Evolutionary conservation across 257 asterid species (phyloP), one percentile per base, ranked within the genome.

Genomic region (Mitragyna speciosa): DNA sequence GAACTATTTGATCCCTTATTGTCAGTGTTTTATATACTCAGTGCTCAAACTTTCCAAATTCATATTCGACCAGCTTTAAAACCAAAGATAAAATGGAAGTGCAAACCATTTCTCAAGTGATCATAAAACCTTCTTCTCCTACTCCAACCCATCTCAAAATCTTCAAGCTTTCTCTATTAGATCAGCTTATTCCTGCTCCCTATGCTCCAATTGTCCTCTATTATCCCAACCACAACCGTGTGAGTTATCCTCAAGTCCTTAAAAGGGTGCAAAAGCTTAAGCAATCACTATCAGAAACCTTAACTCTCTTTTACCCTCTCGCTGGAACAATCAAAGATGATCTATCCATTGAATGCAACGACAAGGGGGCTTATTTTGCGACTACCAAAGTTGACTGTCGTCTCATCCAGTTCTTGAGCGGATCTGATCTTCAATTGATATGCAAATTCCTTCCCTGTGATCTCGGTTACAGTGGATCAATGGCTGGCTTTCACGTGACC

Each of bases 151-250:
- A 93, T 87, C 91, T 87, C 63, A 92, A 48, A 83, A 83, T 39
- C 82, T 89, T 83, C 79, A 89, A 86, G 22, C 86, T 90, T 3
- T 88, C 85, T 83, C 76, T 84, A 45, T 70, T 93, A 68, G 98
- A 93, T 79, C 97, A 92, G 63, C 86, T 93, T 2, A 92, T 93
- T 80, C 94, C 96, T 12, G 92, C 96, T 45, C 87, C 96, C 2
- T 92, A 89, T 82, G 94, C 95, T 28, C 97, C 98, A 17, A 84
- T 93, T 24, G 76, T 90, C 80, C 75, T 93, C 49, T 93, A 79
- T 65, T 93, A 85, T 43, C 90, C 87, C 11, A 92, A 86, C 79
- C 58, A 83, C 15, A 72, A 76, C 39, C 51, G 72, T 22, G 56
- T 78, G 19, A 61, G 10, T 77, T 72, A 28, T 76, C 65, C 59